Conservation (phyloP, 1,139 yeast genomes). For the Protomyces lactucae-debilis region DNA sequence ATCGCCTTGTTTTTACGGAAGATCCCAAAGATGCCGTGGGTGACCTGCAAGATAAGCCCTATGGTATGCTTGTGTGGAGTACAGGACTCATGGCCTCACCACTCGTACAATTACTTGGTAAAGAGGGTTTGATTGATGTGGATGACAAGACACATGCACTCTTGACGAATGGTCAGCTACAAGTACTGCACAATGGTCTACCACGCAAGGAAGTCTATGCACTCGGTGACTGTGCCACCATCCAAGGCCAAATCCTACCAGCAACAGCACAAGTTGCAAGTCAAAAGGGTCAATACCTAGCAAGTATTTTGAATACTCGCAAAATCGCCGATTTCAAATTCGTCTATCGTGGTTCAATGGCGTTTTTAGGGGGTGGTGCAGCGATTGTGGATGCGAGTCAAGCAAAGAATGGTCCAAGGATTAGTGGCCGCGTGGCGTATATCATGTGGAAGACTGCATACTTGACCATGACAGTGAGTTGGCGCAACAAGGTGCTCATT, state of each 20-base stretch:
- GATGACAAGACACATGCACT: not conserved
- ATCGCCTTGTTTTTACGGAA: constrained; percentile 50
- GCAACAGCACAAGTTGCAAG: constrained; percentile 27
- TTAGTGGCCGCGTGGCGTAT: constrained; percentile 60
- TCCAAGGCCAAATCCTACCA: constrained; percentile 42
- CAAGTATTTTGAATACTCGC: constrained; percentile 42
- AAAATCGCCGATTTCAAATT: constrained; percentile 50
- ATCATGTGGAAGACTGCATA: constrained; percentile 63
- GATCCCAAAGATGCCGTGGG: constrained; percentile 41
- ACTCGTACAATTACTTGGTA: not conserved
- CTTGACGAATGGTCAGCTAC: constrained; percentile 46
- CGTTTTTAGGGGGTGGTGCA: constrained; percentile 61
- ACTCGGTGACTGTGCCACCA: constrained; percentile 61
- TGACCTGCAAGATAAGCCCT: constrained; percentile 43
- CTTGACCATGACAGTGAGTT: constrained; percentile 57
- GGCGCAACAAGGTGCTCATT: constrained; percentile 54
- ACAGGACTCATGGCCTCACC: constrained; percentile 51
- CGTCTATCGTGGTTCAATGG: constrained; percentile 56
- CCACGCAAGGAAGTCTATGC: constrained; percentile 60
- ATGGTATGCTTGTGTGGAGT: constrained; percentile 54
- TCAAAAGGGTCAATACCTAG: constrained; percentile 41
- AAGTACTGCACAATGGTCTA: constrained; percentile 50
- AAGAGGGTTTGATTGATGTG: not conserved
- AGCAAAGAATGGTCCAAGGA: constrained; percentile 36
- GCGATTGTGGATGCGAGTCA: constrained; percentile 57